Base-by-base conservation (phyloP, 257 asterid species). In the Nicotiana sylvestris region DNA sequence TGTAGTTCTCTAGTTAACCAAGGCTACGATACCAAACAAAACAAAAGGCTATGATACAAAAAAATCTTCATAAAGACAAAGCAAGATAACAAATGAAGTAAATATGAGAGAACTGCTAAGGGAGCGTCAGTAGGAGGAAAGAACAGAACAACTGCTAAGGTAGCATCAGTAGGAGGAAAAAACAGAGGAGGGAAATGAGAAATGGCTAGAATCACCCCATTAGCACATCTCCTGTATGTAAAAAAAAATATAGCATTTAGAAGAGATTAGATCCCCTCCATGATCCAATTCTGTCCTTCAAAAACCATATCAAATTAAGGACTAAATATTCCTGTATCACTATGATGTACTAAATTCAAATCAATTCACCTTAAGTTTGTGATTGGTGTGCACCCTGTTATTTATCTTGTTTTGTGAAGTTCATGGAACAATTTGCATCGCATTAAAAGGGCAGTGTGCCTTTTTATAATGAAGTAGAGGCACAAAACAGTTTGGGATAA, bases 341-440 rank as follows among this genome's bases (percentile, higher is more conserved):
- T 43, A 39, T 10, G 58, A 43, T 70, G 58, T 70, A 70, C 78
- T 70, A 39, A 70, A 43, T 70, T 43, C 57, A 21, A 70, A 15
- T 70, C 78, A 70, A 70, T 11, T 39, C 6, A 46, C 58, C 78
- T 10, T n/a, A 43, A 70, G 78, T 70, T 70, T 70, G 46, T 70
- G 78, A 70, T 39, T 70, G 57, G n/a, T 70, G 9, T 70, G 58
- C 58, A 39, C 35, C 46, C 25, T 6, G 58, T 70, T 70, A 70
- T 70, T 67, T 21, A 49, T 43, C n/a, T 70, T 43, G 43, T 70
- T 39, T 43, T n/a, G 1, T 43, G 78, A 21, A 21, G 60, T 70
- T 32, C 58, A 39, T 27, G 18, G 37, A 74, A 46, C 39, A 74
- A 15, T 46, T 46, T 74, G 79, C 25, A 62, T 46, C 49, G 49